Evolutionary conservation across 1,284 basidiomycete species (phyloP).

Genomic region (Hemileia vastatrix): DNA sequence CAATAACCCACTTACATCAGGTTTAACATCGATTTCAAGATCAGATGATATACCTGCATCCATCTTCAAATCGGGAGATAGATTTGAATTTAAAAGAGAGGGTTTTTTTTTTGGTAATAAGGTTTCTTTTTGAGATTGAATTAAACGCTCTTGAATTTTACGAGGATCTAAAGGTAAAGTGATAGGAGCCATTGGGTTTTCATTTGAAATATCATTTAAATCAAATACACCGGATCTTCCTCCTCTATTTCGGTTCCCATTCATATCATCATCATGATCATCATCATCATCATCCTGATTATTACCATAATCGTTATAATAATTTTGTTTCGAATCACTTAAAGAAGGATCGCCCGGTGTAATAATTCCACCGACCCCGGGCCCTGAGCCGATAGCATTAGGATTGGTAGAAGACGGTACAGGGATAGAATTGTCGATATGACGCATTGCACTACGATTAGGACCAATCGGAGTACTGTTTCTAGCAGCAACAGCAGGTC

Average conservation of each 20-base stretch:
- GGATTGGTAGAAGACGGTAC: too few species aligned
- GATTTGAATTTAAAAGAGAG: too few species aligned
- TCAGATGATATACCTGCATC: too few species aligned
- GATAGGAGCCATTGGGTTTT: conserved; percentile 18
- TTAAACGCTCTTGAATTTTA: conserved; percentile 6
- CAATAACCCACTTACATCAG: too few species aligned
- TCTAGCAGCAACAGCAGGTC: conserved; percentile 5
- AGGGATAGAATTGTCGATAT: conserved; percentile 13
- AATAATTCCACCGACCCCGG: not conserved
- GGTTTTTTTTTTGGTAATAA: too few species aligned
- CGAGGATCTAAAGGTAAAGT: conserved; percentile 18
- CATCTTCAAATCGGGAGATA: too few species aligned
- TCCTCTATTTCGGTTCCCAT: not conserved
- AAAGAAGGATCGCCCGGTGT: conserved; percentile 7
- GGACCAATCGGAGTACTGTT: conserved; percentile 12
- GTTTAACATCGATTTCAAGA: too few species aligned
- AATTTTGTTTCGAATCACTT: too few species aligned
- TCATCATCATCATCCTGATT: conserved; percentile 9
- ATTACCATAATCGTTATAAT: too few species aligned
- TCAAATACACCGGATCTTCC: conserved; percentile 8
- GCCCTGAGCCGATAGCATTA: not conserved
- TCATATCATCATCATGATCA: not conserved
- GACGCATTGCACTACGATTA: conserved; percentile 14
- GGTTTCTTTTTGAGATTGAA: too few species aligned
- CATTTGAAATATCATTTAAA: conserved; percentile 17